Evolutionary conservation across 306 rosid genomes (phyloP).

Genomic region (Quillaja saponaria): DNA sequence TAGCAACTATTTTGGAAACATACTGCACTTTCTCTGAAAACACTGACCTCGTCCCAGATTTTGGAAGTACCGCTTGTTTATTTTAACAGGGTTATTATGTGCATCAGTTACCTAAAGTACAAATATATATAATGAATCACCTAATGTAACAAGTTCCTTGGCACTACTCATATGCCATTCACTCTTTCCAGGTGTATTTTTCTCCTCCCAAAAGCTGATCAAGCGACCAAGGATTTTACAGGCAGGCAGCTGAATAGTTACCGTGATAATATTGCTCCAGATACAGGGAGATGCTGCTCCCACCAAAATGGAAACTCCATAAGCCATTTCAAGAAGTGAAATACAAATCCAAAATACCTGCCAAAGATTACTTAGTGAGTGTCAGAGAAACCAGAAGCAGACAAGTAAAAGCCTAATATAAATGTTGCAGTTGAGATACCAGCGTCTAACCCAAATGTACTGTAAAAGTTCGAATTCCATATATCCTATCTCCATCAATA

Average conservation of each 20-base stretch:
- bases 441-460: constrained; percentile 83
- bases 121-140: too few species aligned
- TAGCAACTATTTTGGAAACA: neutral
- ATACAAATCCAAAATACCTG: constrained; percentile 97
- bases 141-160: neutral
- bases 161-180: neutral
- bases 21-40: constrained; percentile 27
- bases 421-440: constrained; percentile 47
- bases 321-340: constrained; percentile 81
- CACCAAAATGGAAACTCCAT: constrained; percentile 65
- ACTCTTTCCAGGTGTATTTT: too few species aligned
- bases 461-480: constrained; percentile 80
- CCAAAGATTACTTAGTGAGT: constrained; percentile 33
- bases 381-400: neutral
- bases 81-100: too few species aligned
- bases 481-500: constrained; percentile 87
- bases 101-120: too few species aligned
- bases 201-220: neutral
- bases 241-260: constrained; percentile 22
- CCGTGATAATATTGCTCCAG: constrained; percentile 82
- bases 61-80: neutral
- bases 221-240: constrained; percentile 2
- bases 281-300: constrained; percentile 71
- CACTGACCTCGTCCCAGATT: constrained; percentile 3
- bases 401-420: constrained; percentile 16